Evolutionary conservation across 768 basidiomycete species (phyloP).

Genomic region (Suillus sp.): DNA sequence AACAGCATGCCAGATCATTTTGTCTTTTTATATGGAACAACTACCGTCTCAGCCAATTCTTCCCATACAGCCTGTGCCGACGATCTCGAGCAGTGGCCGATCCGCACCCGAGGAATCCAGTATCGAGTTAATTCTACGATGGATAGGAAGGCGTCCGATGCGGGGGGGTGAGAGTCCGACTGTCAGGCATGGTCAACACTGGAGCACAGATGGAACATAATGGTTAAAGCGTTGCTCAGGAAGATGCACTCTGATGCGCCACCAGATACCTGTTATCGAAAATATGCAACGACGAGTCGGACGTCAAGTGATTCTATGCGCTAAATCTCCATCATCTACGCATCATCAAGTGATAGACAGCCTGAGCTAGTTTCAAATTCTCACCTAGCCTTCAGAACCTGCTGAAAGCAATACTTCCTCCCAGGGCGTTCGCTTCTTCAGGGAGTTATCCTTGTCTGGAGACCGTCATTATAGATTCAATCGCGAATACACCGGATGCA

Average conservation of each 20-base stretch:
- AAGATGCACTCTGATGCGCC: not conserved
- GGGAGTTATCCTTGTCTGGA: not conserved
- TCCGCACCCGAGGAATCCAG: not conserved
- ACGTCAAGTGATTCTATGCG: not conserved
- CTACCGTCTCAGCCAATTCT: not conserved
- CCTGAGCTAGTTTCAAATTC: not conserved
- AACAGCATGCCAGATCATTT: not conserved
- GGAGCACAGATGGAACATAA: not conserved
- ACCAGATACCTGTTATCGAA: not conserved
- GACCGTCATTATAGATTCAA: not conserved
- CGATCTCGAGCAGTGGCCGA: not conserved
- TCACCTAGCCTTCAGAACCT: not conserved
- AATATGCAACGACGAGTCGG: not conserved
- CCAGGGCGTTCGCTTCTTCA: not conserved
- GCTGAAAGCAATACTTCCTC: not conserved
- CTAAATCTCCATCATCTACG: not conserved
- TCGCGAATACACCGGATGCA: not conserved
- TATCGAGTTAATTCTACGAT: not conserved
- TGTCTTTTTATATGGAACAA: not conserved
- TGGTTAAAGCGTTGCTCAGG: not conserved
- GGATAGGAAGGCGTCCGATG: not conserved
- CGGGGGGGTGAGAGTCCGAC: not conserved
- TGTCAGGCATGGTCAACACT: not conserved
- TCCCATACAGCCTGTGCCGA: not conserved
- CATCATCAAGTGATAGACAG: not conserved